Conservation (phyloP, 2,329 filamentous ascomycete species). For the Westerdykella sp. region DNA sequence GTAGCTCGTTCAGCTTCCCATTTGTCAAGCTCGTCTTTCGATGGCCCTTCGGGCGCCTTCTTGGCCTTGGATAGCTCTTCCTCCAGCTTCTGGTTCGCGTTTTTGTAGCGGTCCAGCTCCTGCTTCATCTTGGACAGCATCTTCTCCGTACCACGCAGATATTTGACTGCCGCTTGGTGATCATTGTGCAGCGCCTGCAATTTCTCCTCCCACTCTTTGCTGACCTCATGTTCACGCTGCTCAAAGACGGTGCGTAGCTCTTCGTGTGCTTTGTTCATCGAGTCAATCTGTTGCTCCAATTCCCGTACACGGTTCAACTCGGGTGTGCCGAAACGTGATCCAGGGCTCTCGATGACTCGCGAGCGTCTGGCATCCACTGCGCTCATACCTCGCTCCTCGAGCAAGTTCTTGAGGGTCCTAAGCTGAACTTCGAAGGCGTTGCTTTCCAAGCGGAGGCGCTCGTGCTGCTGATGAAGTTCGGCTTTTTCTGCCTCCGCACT, state of each 20-base stretch:
- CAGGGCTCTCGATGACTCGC: slow-evolving; percentile 66
- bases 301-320: slow-evolving; percentile 75
- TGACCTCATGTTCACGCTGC: slow-evolving; percentile 76
- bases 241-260: slow-evolving; percentile 76
- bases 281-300: slow-evolving; percentile 79
- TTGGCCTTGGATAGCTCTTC: slow-evolving; percentile 62
- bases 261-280: slow-evolving; percentile 71
- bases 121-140: slow-evolving; percentile 99
- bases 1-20: slow-evolving; percentile 70
- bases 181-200: slow-evolving; percentile 91
- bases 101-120: slow-evolving; percentile 87
- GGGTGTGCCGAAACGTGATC: slow-evolving; percentile 67
- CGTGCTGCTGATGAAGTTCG: slow-evolving; percentile 74
- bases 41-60: slow-evolving; percentile 34
- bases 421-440: slow-evolving; percentile 91
- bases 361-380: slow-evolving; percentile 65
- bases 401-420: slow-evolving; percentile 84
- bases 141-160: slow-evolving; percentile 97
- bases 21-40: slow-evolving; percentile 46
- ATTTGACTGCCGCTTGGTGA: slow-evolving; percentile 95
- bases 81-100: slow-evolving; percentile 75
- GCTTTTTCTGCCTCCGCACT: slow-evolving; percentile 72
- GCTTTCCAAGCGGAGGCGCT: slow-evolving; percentile 84
- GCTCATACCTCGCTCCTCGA: slow-evolving; percentile 82
- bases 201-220: slow-evolving; percentile 84